Conservation (phyloP, 208 protist genomes). For the Histomonas meleagridis region DNA sequence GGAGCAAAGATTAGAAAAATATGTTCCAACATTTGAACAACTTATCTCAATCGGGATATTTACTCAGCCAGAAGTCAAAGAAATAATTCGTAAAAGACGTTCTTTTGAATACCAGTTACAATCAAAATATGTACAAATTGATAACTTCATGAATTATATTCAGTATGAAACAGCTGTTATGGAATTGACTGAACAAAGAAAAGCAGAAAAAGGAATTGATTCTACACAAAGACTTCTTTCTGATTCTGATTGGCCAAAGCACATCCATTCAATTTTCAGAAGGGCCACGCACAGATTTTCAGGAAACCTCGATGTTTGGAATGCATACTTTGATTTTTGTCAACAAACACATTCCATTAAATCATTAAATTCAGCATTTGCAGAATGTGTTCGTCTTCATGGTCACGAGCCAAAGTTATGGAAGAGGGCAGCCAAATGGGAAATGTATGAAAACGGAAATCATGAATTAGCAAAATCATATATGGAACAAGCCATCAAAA, state of each 20-base stretch:
- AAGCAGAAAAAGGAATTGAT: slow-evolving; percentile 18
- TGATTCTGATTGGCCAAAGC: not conserved
- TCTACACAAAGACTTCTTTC: not conserved
- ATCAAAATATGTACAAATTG: not conserved
- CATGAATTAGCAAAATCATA: not conserved
- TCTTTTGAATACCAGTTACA: not conserved
- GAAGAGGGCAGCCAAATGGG: not conserved
- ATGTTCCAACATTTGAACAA: slow-evolving; percentile 16
- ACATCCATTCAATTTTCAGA: slow-evolving; percentile 22
- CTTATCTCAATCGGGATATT: not conserved
- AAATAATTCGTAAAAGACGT: not conserved
- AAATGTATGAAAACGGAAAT: slow-evolving; percentile 18
- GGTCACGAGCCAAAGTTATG: not conserved
- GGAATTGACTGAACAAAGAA: not conserved
- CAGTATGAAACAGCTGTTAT: slow-evolving; percentile 6
- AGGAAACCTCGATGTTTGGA: not conserved
- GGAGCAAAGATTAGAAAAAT: not conserved
- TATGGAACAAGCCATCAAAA: not conserved
- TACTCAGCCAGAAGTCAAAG: not conserved
- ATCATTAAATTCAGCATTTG: not conserved
- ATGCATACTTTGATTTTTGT: slow-evolving; percentile 18
- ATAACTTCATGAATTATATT: slow-evolving; percentile 1
- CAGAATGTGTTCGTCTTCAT: not conserved
- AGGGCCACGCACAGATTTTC: not conserved
- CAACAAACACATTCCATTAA: not conserved